Base-by-base conservation (phyloP, 176 grass and related monocot species). In the Cenchrus purpureus region DNA sequence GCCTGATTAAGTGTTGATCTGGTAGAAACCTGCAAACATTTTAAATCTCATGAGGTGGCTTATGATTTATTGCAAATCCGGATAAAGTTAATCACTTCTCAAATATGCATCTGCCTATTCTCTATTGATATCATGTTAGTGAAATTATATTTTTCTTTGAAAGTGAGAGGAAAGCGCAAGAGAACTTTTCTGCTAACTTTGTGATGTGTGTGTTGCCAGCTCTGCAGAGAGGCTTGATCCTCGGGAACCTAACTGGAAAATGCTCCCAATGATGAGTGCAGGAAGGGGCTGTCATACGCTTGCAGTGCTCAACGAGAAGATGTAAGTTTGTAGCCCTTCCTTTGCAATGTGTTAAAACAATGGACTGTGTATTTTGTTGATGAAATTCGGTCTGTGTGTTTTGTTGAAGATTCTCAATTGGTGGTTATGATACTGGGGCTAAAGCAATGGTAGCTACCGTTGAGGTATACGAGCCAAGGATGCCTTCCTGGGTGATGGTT, bases 221-320 rank as follows among this genome's bases (percentile, higher is more conserved):
- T 95, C 91, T 89, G 89, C 85, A 64, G 95, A 98, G 84, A 95
- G 90, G 79, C 89, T 90, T 76, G 95, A 98, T 87, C 87, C 89
- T 71, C 83, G 95, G 68, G 92, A 98, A 79, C 85, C 82, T 65
- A 80, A 84, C 10, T 98, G 95, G 95, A 95, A 87, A 62, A 77
- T 51, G 48, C 81, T 93, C 53, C 88, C 95, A 61, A 86, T 42
- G 50, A 93, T 98, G 95, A 95, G 84, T 76, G 10, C 85, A 32
- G 88, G 76, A 88, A 95, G 91, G 76, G 95, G 92, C 53, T 95
- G 88, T 58, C 92, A 95, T 79, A 90, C 92, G 0, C 57, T 95
- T 16, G 59, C 87, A 28, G 82, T 91, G 19, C 79, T 95, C 66
- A 60, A 88, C 34, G 91, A 88, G 13, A 98, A 93, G 79, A 86